phyloP scores from a whole-genome alignment of 371 early-diverging fungal species.

The Mucor ambiguus region DNA sequence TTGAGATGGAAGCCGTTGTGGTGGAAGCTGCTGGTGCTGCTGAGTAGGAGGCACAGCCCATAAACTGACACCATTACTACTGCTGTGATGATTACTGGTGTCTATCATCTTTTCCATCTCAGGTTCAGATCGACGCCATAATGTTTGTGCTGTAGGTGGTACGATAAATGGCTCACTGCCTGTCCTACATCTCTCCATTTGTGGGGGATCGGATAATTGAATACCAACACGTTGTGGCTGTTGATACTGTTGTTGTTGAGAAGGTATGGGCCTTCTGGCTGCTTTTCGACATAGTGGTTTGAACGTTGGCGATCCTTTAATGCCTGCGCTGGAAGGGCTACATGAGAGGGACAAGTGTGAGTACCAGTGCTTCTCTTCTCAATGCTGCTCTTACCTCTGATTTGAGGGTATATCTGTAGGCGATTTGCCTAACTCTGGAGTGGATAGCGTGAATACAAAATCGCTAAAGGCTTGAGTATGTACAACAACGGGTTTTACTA shows the following conservation, averaged over 20 bases:
- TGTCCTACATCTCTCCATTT: not conserved
- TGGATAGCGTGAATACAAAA: conserved; percentile 24
- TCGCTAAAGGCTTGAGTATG: not conserved
- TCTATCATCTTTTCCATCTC: not conserved
- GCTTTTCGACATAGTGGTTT: conserved; percentile 33
- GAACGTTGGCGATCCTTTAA: conserved; percentile 18
- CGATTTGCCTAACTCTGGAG: conserved; percentile 48
- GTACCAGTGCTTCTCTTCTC: not conserved
- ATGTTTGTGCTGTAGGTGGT: conserved; percentile 1
- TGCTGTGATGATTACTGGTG: conserved; percentile 14
- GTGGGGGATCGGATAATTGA: conserved; percentile 41
- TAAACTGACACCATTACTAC: conserved; percentile 8
- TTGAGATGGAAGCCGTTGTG: not conserved
- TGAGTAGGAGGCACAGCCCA: conserved; percentile 36
- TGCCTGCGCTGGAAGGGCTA: not conserved
- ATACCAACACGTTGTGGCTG: conserved; percentile 25
- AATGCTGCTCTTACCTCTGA: not conserved
- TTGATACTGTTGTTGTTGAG: not conserved
- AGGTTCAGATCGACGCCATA: conserved; percentile 17
- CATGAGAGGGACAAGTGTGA: not conserved
- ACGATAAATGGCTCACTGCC: not conserved
- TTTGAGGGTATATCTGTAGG: conserved; percentile 25
- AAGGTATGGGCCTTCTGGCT: conserved; percentile 8
- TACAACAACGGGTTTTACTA: conserved; percentile 25
- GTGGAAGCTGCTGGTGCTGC: conserved; percentile 1